These are phyloP conservation scores for Handroanthus guayacan DNA, from an alignment of 257 asterid species.

Conservation along the genomic window DNA sequence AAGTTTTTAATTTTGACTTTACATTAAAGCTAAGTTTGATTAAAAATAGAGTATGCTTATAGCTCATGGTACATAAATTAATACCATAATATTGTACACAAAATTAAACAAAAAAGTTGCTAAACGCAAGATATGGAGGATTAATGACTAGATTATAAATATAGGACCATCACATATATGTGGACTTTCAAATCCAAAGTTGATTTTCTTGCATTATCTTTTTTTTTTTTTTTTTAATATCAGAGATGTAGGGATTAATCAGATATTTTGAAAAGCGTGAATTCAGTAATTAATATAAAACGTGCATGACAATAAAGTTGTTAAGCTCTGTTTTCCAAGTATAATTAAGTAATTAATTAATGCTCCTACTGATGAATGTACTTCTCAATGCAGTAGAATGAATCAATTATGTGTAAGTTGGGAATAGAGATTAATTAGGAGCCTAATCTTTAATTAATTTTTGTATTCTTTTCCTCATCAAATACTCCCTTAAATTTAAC, in stretches of 20 bases:
- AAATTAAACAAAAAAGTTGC: no score
- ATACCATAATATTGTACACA: no score
- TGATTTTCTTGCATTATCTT: constrained; percentile 18
- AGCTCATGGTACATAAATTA: no score
- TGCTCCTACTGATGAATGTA: no score
- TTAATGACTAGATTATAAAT: no score
- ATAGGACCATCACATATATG: no score
- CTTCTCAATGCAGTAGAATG: constrained; percentile 14
- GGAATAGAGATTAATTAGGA: not conserved
- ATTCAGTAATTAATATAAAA: constrained; percentile 11
- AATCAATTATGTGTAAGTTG: not conserved
- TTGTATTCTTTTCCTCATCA: not conserved
- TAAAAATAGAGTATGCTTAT: no score
- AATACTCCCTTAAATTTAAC: no score
- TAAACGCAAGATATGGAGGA: no score
- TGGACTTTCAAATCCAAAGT: not conserved
- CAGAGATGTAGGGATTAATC: not conserved
- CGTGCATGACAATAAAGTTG: constrained; percentile 38
- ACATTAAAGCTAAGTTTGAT: no score
- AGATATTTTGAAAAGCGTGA: constrained; percentile 34
- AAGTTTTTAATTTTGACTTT: no score
- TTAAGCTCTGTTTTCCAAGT: constrained; percentile 25
- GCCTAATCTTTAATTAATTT: not conserved
- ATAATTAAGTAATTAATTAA: constrained; percentile 6
- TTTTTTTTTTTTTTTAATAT: no score